phyloP scores from a whole-genome alignment of 352 stramenopile species.

The Pythium brachiatum region DNA sequence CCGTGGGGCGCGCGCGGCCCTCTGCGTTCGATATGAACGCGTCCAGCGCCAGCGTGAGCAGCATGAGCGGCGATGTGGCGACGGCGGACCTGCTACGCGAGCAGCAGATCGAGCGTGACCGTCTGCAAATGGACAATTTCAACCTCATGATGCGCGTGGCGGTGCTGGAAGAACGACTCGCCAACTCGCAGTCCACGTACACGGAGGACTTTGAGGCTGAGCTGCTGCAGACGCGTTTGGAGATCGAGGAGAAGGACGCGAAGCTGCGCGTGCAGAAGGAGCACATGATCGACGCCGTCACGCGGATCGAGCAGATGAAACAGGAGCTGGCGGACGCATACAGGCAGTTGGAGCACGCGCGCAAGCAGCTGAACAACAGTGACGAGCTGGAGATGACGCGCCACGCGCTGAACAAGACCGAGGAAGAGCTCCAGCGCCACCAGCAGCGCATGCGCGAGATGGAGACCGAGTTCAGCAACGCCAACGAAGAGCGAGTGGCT shows the following conservation, averaged over 20 bases:
- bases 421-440: conserved; percentile 33
- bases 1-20: conserved; percentile 12
- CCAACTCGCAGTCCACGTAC: conserved; percentile 38
- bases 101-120: conserved; percentile 55
- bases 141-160: conserved; percentile 70
- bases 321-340: conserved; percentile 24
- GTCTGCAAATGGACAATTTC: conserved; percentile 70
- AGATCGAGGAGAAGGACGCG: conserved; percentile 35
- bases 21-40: conserved; percentile 16
- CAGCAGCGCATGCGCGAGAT: conserved; percentile 32
- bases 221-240: conserved; percentile 51
- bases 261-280: conserved; percentile 24
- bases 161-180: conserved; percentile 63
- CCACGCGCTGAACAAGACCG: conserved; percentile 32
- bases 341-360: conserved; percentile 26
- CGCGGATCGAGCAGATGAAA: conserved; percentile 56
- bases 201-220: conserved; percentile 68
- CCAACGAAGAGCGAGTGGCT: conserved; percentile 29
- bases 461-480: conserved; percentile 34
- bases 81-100: conserved; percentile 39
- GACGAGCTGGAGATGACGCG: conserved; percentile 40
- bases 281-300: conserved; percentile 41
- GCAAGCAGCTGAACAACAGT: conserved; percentile 19
- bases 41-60: conserved; percentile 12
- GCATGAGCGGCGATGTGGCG: conserved; percentile 11